Percentiles rank a stretch among this genome's conserved stretches.
phyloP scores from a whole-genome alignment of 495 filamentous ascomycete genomes.

The Neurospora intermedia region DNA sequence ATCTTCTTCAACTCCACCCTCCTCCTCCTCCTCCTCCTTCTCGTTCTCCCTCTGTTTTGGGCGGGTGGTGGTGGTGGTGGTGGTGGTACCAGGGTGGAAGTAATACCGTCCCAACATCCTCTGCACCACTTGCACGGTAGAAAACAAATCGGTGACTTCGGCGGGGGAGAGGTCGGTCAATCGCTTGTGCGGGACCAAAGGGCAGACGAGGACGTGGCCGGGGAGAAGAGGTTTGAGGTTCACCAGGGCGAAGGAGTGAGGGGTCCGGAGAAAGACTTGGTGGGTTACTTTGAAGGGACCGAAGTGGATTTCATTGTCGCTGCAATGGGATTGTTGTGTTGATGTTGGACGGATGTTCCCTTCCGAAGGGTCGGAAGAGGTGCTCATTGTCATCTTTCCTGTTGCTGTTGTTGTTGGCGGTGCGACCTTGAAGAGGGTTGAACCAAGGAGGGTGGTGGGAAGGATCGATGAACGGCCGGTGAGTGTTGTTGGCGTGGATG shows the following conservation, averaged over 20 bases:
- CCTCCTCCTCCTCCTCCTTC: no score
- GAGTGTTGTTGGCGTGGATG: not conserved
- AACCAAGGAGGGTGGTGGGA: no score
- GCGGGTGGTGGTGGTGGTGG: no score
- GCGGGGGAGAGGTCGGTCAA: slow-evolving; percentile 60
- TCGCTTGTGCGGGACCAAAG: slow-evolving; percentile 52
- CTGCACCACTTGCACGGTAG: slow-evolving; percentile 69
- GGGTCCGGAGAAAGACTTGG: slow-evolving; percentile 76
- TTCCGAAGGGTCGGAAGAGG: not conserved
- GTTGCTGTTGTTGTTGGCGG: not conserved
- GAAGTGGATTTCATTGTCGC: slow-evolving; percentile 38
- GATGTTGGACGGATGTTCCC: not conserved
- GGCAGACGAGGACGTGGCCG: slow-evolving; percentile 80
- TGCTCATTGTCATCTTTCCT: not conserved
- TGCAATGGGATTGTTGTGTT: not conserved
- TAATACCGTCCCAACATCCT: slow-evolving; percentile 68
- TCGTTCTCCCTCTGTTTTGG: no score
- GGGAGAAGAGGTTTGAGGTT: slow-evolving; percentile 93
- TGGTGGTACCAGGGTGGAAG: not conserved
- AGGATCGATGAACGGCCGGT: not conserved
- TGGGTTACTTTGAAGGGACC: slow-evolving; percentile 54
- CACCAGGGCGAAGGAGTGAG: slow-evolving; percentile 71
- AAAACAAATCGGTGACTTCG: slow-evolving; percentile 78
- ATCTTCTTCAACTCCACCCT: not conserved
- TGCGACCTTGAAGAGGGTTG: not conserved